Conservation (phyloP, 2,329 filamentous ascomycete species). For the Trichoderma atroviride region DNA sequence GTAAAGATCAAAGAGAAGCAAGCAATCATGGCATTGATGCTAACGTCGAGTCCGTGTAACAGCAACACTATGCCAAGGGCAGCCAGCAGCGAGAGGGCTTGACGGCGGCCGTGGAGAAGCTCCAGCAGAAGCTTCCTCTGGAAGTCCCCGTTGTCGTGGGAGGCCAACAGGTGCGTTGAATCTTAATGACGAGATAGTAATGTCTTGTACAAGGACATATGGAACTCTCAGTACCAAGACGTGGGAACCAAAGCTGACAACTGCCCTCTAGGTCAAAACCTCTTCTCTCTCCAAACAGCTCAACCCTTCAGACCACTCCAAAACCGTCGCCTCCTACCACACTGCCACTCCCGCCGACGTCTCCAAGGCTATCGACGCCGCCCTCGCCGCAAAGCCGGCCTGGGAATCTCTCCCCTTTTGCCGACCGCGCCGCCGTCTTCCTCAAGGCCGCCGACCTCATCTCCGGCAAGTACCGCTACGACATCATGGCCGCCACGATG, state of each 20-base stretch:
- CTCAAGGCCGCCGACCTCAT: slow-evolving; percentile 94
- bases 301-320: slow-evolving; percentile 80
- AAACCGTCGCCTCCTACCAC: slow-evolving; percentile 79
- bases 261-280: slow-evolving; percentile 61
- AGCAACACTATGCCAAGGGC: slow-evolving; percentile 89
- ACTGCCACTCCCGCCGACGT: slow-evolving; percentile 79
- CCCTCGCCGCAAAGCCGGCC: slow-evolving; percentile 78
- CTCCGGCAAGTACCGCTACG: slow-evolving; percentile 89
- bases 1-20: slow-evolving; percentile 39
- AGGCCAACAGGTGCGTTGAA: slow-evolving; percentile 69
- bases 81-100: slow-evolving; percentile 78
- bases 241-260: background rate
- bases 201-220: background rate
- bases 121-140: slow-evolving; percentile 70
- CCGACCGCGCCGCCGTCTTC: slow-evolving; percentile 89
- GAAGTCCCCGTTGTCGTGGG: slow-evolving; percentile 82
- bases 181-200: background rate
- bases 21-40: background rate
- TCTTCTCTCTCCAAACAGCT: slow-evolving; percentile 69
- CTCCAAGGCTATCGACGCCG: slow-evolving; percentile 76
- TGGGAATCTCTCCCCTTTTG: slow-evolving; percentile 91
- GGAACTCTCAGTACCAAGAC: background rate
- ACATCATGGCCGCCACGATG: slow-evolving; percentile 95
- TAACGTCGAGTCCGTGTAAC: slow-evolving; percentile 2
- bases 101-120: slow-evolving; percentile 68